These are phyloP conservation scores for Westerdykella ornata DNA, from an alignment of 2,329 filamentous ascomycete species.

Conservation along the genomic window DNA sequence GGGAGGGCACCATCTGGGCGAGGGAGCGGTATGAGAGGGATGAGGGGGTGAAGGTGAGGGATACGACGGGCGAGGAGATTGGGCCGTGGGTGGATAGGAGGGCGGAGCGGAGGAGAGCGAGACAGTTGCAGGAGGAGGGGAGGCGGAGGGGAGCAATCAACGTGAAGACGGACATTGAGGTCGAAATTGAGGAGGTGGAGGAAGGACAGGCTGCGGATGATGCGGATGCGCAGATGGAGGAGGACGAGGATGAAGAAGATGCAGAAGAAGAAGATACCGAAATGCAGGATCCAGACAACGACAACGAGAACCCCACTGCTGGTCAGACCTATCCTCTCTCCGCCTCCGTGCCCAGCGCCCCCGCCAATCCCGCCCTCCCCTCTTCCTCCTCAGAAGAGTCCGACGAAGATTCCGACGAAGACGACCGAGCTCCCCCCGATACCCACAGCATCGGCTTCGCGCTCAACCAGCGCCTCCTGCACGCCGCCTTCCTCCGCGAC, in stretches of 20 bases:
- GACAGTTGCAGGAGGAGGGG: not conserved
- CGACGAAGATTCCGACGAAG: slow-evolving; percentile 39
- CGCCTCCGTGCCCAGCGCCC: slow-evolving; percentile 5
- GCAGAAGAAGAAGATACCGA: slow-evolving; percentile 20
- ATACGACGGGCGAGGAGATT: slow-evolving; percentile 66
- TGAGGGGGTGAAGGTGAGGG: slow-evolving; percentile 61
- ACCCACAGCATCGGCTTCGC: slow-evolving; percentile 54
- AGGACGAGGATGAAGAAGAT: slow-evolving; percentile 35
- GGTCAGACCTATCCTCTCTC: not conserved
- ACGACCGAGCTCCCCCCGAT: slow-evolving; percentile 14
- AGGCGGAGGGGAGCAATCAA: slow-evolving; percentile 28
- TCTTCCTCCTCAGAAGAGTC: slow-evolving; percentile 5
- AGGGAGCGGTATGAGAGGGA: slow-evolving; percentile 73
- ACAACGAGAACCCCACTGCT: not conserved
- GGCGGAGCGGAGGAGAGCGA: slow-evolving; percentile 5
- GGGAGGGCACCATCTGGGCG: slow-evolving; percentile 79
- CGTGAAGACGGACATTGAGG: slow-evolving; percentile 40
- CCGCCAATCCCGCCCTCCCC: slow-evolving; percentile 25
- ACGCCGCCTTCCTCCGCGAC: slow-evolving; percentile 57
- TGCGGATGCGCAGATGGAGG: slow-evolving; percentile 39
- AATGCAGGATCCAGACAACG: slow-evolving; percentile 14
- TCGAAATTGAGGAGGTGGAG: slow-evolving; percentile 35
- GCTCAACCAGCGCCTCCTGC: slow-evolving; percentile 57
- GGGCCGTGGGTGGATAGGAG: slow-evolving; percentile 51
- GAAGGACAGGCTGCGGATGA: slow-evolving; percentile 22